phyloP scores from a whole-genome alignment of 257 asterid species.

The Agastache rugosa region DNA sequence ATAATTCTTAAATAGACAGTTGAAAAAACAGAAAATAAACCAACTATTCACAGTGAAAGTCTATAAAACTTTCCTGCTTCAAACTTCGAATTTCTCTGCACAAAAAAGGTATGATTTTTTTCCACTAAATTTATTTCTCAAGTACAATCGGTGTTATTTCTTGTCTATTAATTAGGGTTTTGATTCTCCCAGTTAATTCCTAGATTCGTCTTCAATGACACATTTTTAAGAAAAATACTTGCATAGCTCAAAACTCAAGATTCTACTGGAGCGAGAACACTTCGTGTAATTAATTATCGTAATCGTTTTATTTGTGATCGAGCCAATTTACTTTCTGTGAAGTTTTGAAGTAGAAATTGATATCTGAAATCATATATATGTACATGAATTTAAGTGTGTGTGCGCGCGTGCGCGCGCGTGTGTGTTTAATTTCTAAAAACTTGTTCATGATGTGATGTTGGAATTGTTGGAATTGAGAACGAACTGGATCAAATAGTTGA shows the following conservation, averaged over 20 bases:
- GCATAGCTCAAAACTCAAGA: not conserved
- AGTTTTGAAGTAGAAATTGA: conserved; percentile 25
- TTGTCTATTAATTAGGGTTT: conserved; percentile 31
- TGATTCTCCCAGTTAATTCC: not conserved
- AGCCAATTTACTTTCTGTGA: conserved; percentile 6
- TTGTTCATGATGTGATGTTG: not conserved
- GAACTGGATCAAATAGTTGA: not conserved
- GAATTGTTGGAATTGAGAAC: too few species aligned
- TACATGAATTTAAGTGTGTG: too few species aligned
- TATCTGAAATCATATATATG: conserved; percentile 6
- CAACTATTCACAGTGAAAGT: not conserved
- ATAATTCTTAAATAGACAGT: not conserved
- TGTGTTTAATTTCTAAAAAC: too few species aligned
- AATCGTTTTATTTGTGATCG: not conserved
- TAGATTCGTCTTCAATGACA: not conserved
- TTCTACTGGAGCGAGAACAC: not conserved
- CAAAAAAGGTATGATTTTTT: conserved; percentile 14
- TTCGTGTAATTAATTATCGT: not conserved
- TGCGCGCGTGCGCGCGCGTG: too few species aligned
- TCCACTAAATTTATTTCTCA: not conserved
- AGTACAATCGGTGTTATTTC: not conserved
- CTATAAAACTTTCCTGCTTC: not conserved
- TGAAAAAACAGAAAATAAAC: not conserved
- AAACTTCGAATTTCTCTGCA: conserved; percentile 21
- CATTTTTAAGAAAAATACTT: too few species aligned